Conservation (phyloP, 257 asterid genomes). For the Solanum bulbocastanum region DNA sequence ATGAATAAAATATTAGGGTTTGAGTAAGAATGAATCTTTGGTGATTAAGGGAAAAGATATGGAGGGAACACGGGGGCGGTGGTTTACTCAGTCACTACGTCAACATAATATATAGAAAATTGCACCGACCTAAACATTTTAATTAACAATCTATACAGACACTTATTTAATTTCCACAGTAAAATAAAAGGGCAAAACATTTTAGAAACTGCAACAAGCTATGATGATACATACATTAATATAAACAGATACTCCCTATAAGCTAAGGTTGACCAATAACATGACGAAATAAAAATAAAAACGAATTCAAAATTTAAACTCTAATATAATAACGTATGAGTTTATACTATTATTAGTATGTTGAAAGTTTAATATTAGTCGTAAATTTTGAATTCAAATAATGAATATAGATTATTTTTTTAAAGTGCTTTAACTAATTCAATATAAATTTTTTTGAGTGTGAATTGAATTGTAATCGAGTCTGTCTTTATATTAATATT, state of each 20-base stretch:
- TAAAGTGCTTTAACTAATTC: neutral
- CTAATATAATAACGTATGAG: neutral
- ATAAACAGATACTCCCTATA: neutral
- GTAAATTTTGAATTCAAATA: neutral
- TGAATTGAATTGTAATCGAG: neutral
- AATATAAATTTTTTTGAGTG: neutral
- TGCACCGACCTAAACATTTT: neutral
- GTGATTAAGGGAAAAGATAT: neutral
- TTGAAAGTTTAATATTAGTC: neutral
- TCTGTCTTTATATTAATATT: neutral
- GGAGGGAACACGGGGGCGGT: neutral
- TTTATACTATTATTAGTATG: neutral
- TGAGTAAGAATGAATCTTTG: neutral
- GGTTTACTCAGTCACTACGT: neutral
- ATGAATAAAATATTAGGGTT: neutral
- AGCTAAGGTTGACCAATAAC: neutral
- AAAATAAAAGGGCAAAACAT: neutral
- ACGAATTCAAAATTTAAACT: neutral
- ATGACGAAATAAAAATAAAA: neutral
- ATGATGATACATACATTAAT: neutral
- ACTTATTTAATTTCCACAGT: neutral
- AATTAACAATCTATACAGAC: neutral
- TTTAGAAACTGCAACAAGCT: neutral
- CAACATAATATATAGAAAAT: neutral
- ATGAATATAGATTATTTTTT: neutral